phyloP scores from a whole-genome alignment of 2,329 filamentous ascomycete genomes.

The Capronia coronata region DNA sequence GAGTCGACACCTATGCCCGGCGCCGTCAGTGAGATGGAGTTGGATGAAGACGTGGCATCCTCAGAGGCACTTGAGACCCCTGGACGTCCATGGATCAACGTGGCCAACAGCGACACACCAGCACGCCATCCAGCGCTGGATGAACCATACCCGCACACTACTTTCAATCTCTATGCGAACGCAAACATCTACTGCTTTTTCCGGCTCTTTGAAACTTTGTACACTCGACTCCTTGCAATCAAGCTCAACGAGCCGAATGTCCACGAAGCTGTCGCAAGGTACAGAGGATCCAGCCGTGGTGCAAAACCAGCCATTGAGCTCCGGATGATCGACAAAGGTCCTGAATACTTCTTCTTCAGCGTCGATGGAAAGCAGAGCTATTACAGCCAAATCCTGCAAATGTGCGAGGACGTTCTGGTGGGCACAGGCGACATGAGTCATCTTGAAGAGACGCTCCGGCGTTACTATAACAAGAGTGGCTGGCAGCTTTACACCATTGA shows the following conservation, averaged over 20 bases:
- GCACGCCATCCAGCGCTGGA: constrained; percentile 61
- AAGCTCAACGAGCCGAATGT: constrained; percentile 73
- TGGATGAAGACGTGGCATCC: constrained; percentile 65
- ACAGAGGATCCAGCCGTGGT: constrained; percentile 41
- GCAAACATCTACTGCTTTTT: constrained; percentile 91
- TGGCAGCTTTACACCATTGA: constrained; percentile 93
- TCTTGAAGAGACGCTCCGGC: constrained; percentile 83
- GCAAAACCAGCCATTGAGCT: constrained; percentile 77
- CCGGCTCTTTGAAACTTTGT: constrained; percentile 85
- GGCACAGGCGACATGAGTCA: constrained; percentile 74
- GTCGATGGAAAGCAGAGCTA: constrained; percentile 61
- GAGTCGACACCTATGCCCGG: constrained; percentile 64
- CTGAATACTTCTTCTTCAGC: constrained; percentile 65
- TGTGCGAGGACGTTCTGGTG: constrained; percentile 80
- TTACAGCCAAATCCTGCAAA: constrained; percentile 75
- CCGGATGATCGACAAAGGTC: constrained; percentile 72
- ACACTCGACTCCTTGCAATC: constrained; percentile 72
- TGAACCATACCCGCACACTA: constrained; percentile 70
- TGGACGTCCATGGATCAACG: constrained; percentile 48
- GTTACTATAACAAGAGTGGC: constrained; percentile 83
- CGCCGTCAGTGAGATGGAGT: constrained; percentile 24
- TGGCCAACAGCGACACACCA: constrained; percentile 49
- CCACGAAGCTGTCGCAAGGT: constrained; percentile 63
- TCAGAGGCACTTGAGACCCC: constrained; percentile 40
- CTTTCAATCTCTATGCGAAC: constrained; percentile 88